Base-by-base conservation (phyloP, 108 stramenopile species). In the Cyclotella baltica region DNA sequence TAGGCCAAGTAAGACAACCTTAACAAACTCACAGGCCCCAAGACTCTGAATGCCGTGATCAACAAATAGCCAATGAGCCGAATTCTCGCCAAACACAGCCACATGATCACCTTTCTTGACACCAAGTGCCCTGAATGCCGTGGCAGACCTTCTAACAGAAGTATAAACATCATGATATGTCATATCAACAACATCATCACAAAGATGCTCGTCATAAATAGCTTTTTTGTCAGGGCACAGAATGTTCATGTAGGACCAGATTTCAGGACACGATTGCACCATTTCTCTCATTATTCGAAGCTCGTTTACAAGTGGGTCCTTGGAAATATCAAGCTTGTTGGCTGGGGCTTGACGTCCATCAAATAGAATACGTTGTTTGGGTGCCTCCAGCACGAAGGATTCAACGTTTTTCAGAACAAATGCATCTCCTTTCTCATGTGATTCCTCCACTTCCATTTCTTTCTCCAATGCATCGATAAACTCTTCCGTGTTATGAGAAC, bases 281-380 rank as follows among this genome's bases (percentile, higher is more conserved):
- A 55, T 46, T 22, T 75, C 66, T 67, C 73, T 75, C 73, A 75
- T 75, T 2, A 75, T 33, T 23, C 66, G 73, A 3, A 75, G 63
- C 31, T 75, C 73, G 34, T 75, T 75, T 18, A 67, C 65, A 22
- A 75, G 25, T 8, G 47, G 65, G 33, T 66, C 73, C 51, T 75
- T 75, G 10, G 86, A 87, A 77, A 88, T 65, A 62, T 92, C 89
- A 58, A 89, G 70, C 23, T 80, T 48, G 67, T 83, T 88, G 20
- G 68, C 53, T 18, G 79, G 53, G 20, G 34, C 43, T n/a, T 40
- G 22, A 29, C 64, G 57, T 46, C 76, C 84, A 27, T 43, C 40
- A 25, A 55, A 55, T 5, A 68, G 23, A n/a, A 86, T 31, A 51
- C 83, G 86, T 15, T 84, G 84, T n/a, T 34, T 76, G 20, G 67